phyloP scores from a whole-genome alignment of 306 rosid species.

The Trifolium pratense region DNA sequence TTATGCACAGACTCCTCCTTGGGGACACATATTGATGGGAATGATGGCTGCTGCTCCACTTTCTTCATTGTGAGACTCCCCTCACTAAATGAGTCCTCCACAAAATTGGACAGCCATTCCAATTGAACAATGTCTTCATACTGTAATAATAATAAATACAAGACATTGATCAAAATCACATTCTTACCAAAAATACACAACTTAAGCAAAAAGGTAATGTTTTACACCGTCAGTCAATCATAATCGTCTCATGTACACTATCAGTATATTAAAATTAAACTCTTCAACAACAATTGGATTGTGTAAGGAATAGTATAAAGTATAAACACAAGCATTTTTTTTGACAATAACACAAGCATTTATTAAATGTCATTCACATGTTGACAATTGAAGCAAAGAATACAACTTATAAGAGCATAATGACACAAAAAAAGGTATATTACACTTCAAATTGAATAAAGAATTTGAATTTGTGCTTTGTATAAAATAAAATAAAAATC shows the following conservation, averaged over 20 bases:
- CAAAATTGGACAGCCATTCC: constrained; percentile 94
- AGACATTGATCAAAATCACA: constrained; percentile 36
- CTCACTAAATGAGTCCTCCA: constrained; percentile 84
- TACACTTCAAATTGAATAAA: constrained; percentile 12
- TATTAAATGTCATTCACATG: constrained; percentile 3
- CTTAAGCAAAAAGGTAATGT: neutral
- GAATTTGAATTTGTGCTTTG: constrained; percentile 41
- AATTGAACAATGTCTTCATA: constrained; percentile 86
- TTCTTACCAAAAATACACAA: neutral
- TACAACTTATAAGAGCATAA: neutral
- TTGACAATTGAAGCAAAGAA: constrained; percentile 15
- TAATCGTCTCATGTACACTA: no score
- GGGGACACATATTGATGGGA: constrained; percentile 39
- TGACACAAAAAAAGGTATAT: neutral
- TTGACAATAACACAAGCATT: no score
- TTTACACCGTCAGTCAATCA: no score
- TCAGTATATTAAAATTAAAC: no score
- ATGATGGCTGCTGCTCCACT: constrained; percentile 54
- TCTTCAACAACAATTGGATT: no score
- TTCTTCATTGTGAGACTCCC: constrained; percentile 79
- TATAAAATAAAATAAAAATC: constrained; percentile 12
- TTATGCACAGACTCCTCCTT: constrained; percentile 57
- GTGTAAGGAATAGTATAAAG: neutral
- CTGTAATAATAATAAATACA: constrained; percentile 42
- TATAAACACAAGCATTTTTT: neutral